Evolutionary conservation across 2,329 filamentous ascomycete species (phyloP).

Genomic region (Cladosporium sp.): DNA sequence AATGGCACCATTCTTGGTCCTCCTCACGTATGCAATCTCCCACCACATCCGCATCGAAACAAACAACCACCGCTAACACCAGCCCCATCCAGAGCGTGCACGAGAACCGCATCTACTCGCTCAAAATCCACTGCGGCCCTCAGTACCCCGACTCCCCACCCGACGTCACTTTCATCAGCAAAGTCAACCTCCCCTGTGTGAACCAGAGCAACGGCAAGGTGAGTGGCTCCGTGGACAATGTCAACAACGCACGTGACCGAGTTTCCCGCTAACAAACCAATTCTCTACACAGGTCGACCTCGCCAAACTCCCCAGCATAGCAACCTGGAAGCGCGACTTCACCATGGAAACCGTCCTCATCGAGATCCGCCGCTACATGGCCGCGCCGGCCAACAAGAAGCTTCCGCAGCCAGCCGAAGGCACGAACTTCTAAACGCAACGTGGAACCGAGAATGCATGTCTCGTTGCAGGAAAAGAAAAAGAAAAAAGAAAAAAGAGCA

Average conservation of each 20-base stretch:
- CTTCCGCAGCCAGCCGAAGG: constrained; percentile 89
- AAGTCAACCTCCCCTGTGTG: constrained; percentile 95
- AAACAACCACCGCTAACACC: not conserved
- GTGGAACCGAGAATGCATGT: too few species aligned
- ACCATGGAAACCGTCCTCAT: constrained; percentile 93
- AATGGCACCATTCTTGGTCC: constrained; percentile 96
- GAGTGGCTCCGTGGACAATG: constrained; percentile 15
- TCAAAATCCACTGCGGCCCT: constrained; percentile 91
- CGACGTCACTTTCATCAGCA: constrained; percentile 84
- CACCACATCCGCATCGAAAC: not conserved
- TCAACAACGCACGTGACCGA: not conserved
- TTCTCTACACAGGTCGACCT: constrained; percentile 64
- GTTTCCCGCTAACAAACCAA: not conserved
- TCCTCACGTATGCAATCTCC: constrained; percentile 66
- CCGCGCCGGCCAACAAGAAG: constrained; percentile 86
- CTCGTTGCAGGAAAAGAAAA: too few species aligned
- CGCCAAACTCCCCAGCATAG: constrained; percentile 74
- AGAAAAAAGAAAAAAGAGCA: not conserved
- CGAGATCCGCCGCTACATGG: constrained; percentile 86
- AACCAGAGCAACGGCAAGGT: constrained; percentile 72
- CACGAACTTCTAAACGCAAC: constrained; percentile 43
- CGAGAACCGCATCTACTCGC: constrained; percentile 97
- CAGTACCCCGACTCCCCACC: constrained; percentile 87
- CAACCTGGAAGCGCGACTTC: constrained; percentile 86
- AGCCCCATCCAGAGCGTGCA: constrained; percentile 69